phyloP scores from a whole-genome alignment of 2,329 filamentous ascomycete genomes.

The Colletotrichum cuscutae region DNA sequence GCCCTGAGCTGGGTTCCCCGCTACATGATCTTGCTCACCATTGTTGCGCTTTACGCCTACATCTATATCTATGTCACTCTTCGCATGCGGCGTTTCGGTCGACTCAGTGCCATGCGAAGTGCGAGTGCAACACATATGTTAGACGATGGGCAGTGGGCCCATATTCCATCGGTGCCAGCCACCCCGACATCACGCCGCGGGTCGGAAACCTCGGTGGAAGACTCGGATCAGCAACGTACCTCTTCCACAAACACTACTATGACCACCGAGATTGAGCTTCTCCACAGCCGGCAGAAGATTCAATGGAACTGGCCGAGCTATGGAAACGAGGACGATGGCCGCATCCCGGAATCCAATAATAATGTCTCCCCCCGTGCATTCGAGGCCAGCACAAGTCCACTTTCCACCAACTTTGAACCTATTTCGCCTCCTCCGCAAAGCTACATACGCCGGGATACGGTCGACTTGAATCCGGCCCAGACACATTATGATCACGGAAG shows the following conservation, averaged over 20 bases:
- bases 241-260: constrained; percentile 21
- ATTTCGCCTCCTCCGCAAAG: constrained; percentile 30
- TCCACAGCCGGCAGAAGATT: constrained; percentile 30
- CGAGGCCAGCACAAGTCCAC: constrained; percentile 20
- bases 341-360: constrained; percentile 16
- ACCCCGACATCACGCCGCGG: constrained; percentile 39
- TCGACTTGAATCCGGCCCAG: constrained; percentile 6
- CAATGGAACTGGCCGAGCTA: constrained; percentile 35
- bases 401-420: constrained; percentile 22
- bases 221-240: constrained; percentile 27
- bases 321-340: constrained; percentile 23
- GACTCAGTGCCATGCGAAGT: constrained; percentile 22
- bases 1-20: constrained; percentile 79
- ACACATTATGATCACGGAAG: not conserved
- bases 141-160: constrained; percentile 10
- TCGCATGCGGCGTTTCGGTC: constrained; percentile 52
- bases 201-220: constrained; percentile 30
- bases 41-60: constrained; percentile 72
- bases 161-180: constrained; percentile 39
- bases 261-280: constrained; percentile 27
- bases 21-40: constrained; percentile 73
- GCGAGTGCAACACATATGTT: constrained; percentile 27
- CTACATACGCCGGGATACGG: constrained; percentile 30
- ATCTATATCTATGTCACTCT: constrained; percentile 76
- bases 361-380: not conserved